phyloP scores from a whole-genome alignment of 495 filamentous ascomycete genomes.

The Xylaria palmicola region DNA sequence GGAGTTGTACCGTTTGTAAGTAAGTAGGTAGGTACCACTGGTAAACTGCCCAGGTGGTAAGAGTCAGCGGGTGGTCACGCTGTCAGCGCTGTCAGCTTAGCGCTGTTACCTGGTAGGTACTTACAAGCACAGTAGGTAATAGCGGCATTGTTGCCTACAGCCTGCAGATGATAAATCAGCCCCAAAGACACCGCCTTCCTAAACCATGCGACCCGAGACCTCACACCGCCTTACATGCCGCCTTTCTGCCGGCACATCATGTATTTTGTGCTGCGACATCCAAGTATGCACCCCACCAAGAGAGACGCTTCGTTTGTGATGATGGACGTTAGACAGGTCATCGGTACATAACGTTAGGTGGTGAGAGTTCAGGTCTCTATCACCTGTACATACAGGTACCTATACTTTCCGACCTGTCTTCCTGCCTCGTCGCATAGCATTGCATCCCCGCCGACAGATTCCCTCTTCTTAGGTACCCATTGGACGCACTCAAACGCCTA shows the following conservation, averaged over 20 bases:
- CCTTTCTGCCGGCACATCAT: constrained; percentile 10
- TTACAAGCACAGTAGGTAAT: neutral
- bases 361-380: neutral
- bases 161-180: too few species aligned
- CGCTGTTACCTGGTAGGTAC: neutral
- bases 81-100: too few species aligned
- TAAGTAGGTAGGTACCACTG: too few species aligned
- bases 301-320: too few species aligned
- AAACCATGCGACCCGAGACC: neutral
- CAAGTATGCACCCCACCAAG: neutral
- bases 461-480: neutral
- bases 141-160: too few species aligned
- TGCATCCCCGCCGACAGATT: neutral
- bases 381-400: too few species aligned
- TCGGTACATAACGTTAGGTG: neutral
- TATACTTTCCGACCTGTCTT: too few species aligned
- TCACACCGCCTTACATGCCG: constrained; percentile 7
- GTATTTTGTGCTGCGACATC: neutral
- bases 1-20: too few species aligned
- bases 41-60: too few species aligned
- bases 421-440: neutral
- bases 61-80: too few species aligned
- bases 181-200: constrained; percentile 3
- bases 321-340: too few species aligned
- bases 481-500: neutral